Base-by-base conservation (phyloP, 768 basidiomycete species). In the Lactarius indigo region DNA sequence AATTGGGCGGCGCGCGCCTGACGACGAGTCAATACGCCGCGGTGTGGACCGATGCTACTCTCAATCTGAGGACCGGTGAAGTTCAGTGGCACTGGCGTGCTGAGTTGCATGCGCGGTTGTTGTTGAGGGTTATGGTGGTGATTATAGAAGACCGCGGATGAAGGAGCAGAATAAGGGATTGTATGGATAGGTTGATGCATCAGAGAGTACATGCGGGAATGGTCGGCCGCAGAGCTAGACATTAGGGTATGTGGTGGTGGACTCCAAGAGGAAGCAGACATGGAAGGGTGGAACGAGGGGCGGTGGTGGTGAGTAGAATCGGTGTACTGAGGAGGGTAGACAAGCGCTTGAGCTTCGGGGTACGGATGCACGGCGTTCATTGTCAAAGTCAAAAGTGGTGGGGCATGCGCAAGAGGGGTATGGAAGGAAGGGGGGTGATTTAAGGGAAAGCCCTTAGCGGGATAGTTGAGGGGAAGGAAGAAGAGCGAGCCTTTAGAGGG, bases 181-280 rank as follows among this genome's bases (percentile, higher is more conserved):
- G 70, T 67, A 59, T 70, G 67, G 69, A 69, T 63, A 65, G 71
- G 69, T n/a, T 69, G 66, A 54, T 68, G 67, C 44, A 71, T 72
- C 64, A 72, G 65, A 71, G 69, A 60, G 42, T 72, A 71, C 64
- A 73, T 69, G 28, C 72, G 64, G 20, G 69, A 56, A 39, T 72
- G 70, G 54, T 64, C 70, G 20, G 71, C 57, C 44, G 60, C 61
- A 12, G 73, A 66, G n/a, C 52, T 47, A 52, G 61, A 61, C 57
- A 69, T 66, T n/a, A 66, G 70, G 50, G 66, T 59, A 50, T 72
- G 70, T 20, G 72, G 64, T 18, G 70, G 57, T 20, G 63, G 64
- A 23, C 70, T 70, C 75, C 75, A 76, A 35, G 70, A 35, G 54
- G 72, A 71, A 63, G 68, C 28, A 30, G 68, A 57, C 55, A 66